Evolutionary conservation across 2,329 filamentous ascomycete species (phyloP), one percentile per base, ranked within the genome.

Genomic region (Diaporthe destruens): DNA sequence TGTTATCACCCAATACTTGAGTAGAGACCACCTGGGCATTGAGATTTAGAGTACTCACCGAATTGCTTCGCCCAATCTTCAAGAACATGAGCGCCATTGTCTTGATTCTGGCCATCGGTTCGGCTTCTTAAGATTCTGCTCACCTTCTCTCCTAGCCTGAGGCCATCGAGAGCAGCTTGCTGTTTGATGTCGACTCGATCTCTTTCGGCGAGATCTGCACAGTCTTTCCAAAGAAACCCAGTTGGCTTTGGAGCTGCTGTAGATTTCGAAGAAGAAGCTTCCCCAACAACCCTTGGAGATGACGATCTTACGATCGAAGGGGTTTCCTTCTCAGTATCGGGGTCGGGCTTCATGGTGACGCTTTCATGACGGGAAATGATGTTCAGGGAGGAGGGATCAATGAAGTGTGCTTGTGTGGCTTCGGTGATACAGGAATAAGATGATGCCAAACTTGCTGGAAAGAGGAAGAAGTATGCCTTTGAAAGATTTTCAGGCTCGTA

Each of bases 131-230:
- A 14, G 1, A 4, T n/a, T 4, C 11, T 8, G 1, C 7, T 14
- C 3, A 63, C 1, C 16, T 0, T 32, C 2, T 32, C 25, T n/a
- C 57, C 57, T 1, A 63, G 18, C 9, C 42, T 49, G 4, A 63
- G 18, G 14, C 16, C 42, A n/a, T 63, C 57, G 23, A 32, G 11
- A 14, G 34, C 39, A 6, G 57, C 57, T 18, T 63, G 57, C 11
- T 63, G 57, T 11, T 63, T 63, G 57, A 63, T 63, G 25, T 63
- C 57, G 18, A 63, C 23, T 5, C 57, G 57, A 18, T 63, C 57
- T 6, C 4, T 7, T n/a, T 61, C 2, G 7, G 0, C 2, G 0
- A 20, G 11, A 2, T 47, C 32, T 14, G 0, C 9, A 25, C 39
- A 47, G 18, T 3, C 1, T 6, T 63, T 12, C 57, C 57, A 63